Evolutionary conservation across 345 rosid species (phyloP).

Genomic region (Adansonia digitata): DNA sequence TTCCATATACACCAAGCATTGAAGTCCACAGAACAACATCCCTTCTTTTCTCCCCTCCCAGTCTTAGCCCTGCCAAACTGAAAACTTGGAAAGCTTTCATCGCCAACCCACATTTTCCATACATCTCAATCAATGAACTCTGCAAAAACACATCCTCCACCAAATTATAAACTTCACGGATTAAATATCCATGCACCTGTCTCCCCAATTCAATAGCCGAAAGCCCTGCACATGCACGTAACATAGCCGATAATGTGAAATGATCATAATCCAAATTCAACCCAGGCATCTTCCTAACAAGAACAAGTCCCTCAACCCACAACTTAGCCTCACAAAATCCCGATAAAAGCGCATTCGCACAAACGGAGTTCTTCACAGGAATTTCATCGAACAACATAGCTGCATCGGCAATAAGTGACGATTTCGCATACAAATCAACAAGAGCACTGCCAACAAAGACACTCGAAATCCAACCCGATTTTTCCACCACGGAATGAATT

Average conservation of each 20-base stretch:
- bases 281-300: constrained; percentile 41
- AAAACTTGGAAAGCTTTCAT: constrained; percentile 42
- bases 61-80: constrained; percentile 23
- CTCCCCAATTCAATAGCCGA: constrained; percentile 39
- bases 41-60: constrained; percentile 18
- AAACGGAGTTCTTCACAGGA: constrained; percentile 43
- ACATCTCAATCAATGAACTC: constrained; percentile 60
- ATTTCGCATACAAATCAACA: constrained; percentile 39
- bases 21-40: constrained; percentile 64
- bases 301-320: constrained; percentile 36
- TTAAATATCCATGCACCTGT: constrained; percentile 42
- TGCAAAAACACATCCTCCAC: constrained; percentile 41
- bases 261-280: constrained; percentile 39
- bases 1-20: constrained; percentile 44
- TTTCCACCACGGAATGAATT: constrained; percentile 34
- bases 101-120: constrained; percentile 51
- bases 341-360: constrained; percentile 49
- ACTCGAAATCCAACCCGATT: constrained; percentile 42
- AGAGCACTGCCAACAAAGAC: constrained; percentile 52
- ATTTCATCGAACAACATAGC: constrained; percentile 49
- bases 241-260: constrained; percentile 35
- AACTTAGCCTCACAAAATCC: constrained; percentile 36
- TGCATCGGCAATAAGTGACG: constrained; percentile 25
- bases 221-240: constrained; percentile 34
- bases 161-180: constrained; percentile 25